Evolutionary conservation across 371 early-diverging fungal species (phyloP).

Genomic region (Dichotomocladium elegans): DNA sequence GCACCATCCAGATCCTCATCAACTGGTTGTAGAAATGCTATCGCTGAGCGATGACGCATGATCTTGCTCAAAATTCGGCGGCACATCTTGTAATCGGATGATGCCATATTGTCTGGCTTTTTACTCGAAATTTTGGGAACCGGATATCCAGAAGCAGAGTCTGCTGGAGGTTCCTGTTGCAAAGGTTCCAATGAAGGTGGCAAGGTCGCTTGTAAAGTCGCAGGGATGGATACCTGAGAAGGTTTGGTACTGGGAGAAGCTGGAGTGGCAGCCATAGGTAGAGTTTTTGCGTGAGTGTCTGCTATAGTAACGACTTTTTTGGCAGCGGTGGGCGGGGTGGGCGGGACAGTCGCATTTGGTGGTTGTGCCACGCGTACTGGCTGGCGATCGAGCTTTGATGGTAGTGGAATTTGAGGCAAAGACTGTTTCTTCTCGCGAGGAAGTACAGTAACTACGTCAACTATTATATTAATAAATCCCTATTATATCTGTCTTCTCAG

Average conservation of each 20-base stretch:
- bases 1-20: constrained; percentile 59
- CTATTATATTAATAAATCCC: background rate
- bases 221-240: background rate
- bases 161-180: background rate
- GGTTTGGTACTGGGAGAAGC: background rate
- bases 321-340: no score
- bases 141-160: background rate
- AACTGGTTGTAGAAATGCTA: constrained; percentile 65
- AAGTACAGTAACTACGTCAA: background rate
- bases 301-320: no score
- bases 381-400: no score
- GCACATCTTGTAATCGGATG: constrained; percentile 37
- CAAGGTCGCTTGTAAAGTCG: background rate
- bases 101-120: constrained; percentile 15
- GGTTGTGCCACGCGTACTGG: no score
- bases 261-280: no score
- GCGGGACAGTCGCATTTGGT: no score
- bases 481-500: no score
- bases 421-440: background rate
- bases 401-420: no score
- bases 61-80: constrained; percentile 45
- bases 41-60: constrained; percentile 50
- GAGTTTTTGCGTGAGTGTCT: no score
- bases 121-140: constrained; percentile 9
- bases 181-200: no score